Evolutionary conservation across 2,329 filamentous ascomycete genomes (phyloP).

Genomic region (Colletotrichum siamense): DNA sequence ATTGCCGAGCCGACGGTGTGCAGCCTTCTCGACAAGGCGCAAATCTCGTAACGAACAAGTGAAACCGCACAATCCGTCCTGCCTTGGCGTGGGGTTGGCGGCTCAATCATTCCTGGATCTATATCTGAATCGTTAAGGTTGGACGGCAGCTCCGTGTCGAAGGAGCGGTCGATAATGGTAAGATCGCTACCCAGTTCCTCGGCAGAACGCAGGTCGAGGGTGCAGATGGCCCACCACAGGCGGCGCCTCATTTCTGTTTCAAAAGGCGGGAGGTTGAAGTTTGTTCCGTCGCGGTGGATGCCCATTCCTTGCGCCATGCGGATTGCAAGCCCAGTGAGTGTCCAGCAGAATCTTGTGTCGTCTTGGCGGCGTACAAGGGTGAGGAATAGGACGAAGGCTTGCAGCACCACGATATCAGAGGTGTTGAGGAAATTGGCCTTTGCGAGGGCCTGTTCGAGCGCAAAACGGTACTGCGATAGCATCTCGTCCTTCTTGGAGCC

Average conservation of each 20-base stretch:
- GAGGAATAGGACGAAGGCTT: constrained; percentile 64
- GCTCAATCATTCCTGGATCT: constrained; percentile 49
- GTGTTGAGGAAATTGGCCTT: constrained; percentile 64
- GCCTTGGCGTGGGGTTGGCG: constrained; percentile 52
- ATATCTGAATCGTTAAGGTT: constrained; percentile 58
- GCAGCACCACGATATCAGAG: constrained; percentile 61
- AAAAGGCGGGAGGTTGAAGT: constrained; percentile 59
- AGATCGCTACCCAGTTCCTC: constrained; percentile 59
- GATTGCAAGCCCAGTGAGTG: constrained; percentile 61
- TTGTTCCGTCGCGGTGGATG: constrained; percentile 60
- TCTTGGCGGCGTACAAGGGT: constrained; percentile 51
- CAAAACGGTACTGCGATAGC: constrained; percentile 54
- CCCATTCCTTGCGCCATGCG: constrained; percentile 66
- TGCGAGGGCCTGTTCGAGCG: constrained; percentile 61
- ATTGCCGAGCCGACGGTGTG: constrained; percentile 38
- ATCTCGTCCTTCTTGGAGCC: constrained; percentile 49
- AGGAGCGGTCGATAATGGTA: constrained; percentile 43
- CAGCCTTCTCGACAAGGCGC: constrained; percentile 40
- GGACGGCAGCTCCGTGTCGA: constrained; percentile 53
- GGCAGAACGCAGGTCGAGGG: constrained; percentile 59
- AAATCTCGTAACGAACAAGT: constrained; percentile 59
- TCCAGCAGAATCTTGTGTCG: constrained; percentile 63
- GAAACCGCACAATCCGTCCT: constrained; percentile 57
- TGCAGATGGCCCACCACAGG: constrained; percentile 65
- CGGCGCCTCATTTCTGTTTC: constrained; percentile 66